A percentile compares a stretch with the other conserved stretches of the same genome.
These are phyloP conservation scores for Colletotrichum orchidophilum DNA, from an alignment of 2,329 filamentous ascomycete genomes.

Conservation along the genomic window DNA sequence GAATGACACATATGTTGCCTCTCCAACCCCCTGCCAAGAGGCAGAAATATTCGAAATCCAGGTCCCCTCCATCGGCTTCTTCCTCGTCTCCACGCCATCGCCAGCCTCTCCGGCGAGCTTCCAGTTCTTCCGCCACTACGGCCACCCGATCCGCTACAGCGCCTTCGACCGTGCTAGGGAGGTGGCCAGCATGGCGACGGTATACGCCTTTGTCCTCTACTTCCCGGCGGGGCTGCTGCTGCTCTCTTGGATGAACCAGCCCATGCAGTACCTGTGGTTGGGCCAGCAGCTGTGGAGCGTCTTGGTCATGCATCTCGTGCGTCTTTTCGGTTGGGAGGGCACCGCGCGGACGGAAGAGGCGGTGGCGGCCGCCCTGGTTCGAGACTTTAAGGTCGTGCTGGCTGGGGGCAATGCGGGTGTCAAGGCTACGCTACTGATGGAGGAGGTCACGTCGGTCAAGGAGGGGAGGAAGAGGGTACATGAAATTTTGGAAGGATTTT, in stretches of 20 bases:
- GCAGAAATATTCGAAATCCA: constrained; percentile 9
- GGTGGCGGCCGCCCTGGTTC: background rate
- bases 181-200: background rate
- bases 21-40: background rate
- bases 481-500: background rate
- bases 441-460: background rate
- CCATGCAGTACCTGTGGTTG: constrained; percentile 36
- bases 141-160: background rate
- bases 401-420: background rate
- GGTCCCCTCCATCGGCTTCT: constrained; percentile 33
- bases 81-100: constrained; percentile 34
- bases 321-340: background rate
- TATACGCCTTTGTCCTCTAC: background rate
- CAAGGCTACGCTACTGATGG: background rate
- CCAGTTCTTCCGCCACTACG: constrained; percentile 37
- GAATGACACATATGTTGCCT: background rate
- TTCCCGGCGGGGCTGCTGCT: background rate
- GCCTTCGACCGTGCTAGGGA: background rate
- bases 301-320: constrained; percentile 33
- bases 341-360: background rate
- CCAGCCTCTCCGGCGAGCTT: background rate
- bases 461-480: background rate
- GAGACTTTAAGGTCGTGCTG: background rate
- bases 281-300: constrained; percentile 37
- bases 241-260: constrained; percentile 33